These are phyloP conservation scores for Histomonas meleagridis DNA, from an alignment of 208 protist species.

Conservation along the genomic window DNA sequence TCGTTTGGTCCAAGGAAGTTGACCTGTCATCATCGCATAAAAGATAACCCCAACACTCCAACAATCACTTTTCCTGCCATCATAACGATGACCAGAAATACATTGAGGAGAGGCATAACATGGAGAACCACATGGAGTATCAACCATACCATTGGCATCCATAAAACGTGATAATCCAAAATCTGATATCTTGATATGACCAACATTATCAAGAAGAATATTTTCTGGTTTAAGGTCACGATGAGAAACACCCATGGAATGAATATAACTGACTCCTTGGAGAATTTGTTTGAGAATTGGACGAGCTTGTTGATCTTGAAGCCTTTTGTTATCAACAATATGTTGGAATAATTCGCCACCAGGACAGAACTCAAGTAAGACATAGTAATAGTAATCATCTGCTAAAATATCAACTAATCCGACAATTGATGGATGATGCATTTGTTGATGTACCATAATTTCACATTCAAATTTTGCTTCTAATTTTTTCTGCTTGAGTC, in stretches of 20 bases:
- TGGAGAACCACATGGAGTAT: constrained; percentile 15
- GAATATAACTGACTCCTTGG: neutral
- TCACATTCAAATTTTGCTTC: neutral
- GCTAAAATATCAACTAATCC: neutral
- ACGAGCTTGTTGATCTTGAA: neutral
- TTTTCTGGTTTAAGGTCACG: constrained; percentile 29
- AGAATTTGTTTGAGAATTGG: neutral
- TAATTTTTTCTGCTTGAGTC: neutral
- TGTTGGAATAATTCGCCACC: constrained; percentile 1
- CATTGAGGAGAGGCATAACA: constrained; percentile 27
- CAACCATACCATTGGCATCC: neutral
- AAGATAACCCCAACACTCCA: constrained; percentile 20
- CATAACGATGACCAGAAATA: neutral
- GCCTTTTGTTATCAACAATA: neutral
- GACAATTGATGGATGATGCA: neutral
- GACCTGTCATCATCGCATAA: constrained; percentile 5
- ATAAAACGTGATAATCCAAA: neutral
- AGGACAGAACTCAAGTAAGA: constrained; percentile 23
- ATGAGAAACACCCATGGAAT: neutral
- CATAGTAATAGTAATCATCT: neutral
- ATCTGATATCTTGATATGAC: constrained; percentile 4
- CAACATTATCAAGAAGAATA: neutral
- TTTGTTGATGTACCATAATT: constrained; percentile 8
- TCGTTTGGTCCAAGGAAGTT: constrained; percentile 15
- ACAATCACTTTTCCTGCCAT: neutral